Evolutionary conservation across 208 protist genomes (phyloP).

Genomic region (Trypanosomatidae sp.): DNA sequence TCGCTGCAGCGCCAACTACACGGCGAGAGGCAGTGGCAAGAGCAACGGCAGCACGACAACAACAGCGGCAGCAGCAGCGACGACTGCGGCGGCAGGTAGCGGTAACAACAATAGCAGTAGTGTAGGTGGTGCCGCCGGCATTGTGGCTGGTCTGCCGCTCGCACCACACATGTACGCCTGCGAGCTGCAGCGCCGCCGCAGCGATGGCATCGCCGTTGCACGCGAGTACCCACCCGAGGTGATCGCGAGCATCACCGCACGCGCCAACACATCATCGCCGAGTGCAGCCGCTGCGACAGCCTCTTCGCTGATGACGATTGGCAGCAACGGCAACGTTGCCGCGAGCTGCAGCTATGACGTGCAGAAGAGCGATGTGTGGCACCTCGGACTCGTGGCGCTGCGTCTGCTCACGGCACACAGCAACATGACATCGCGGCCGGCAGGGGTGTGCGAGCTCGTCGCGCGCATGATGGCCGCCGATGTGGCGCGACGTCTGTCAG

Average conservation of each 20-base stretch:
- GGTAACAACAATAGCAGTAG: too few relatives aligned
- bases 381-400: conserved; percentile 32
- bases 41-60: too few relatives aligned
- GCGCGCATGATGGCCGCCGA: conserved; percentile 33
- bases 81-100: too few relatives aligned
- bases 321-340: too few relatives aligned
- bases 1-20: too few relatives aligned
- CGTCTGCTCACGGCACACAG: conserved; percentile 34
- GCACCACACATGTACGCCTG: conserved; percentile 39
- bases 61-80: too few relatives aligned
- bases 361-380: conserved; percentile 58
- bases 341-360: conserved; percentile 21
- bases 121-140: conserved; percentile 5
- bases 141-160: conserved; percentile 44
- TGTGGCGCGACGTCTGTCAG: conserved; percentile 13
- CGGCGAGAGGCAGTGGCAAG: too few relatives aligned
- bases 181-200: conserved; percentile 26
- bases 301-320: too few relatives aligned
- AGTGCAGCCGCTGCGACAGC: too few relatives aligned
- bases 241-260: too few relatives aligned
- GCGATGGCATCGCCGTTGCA: conserved; percentile 21
- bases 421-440: conserved; percentile 15
- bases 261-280: too few relatives aligned
- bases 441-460: conserved; percentile 18
- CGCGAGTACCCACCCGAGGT: conserved; percentile 72